Percentiles rank a stretch among this genome's conserved stretches.
These are phyloP conservation scores for Gliomastix tumulicola DNA, from an alignment of 2,329 filamentous ascomycete species.

Conservation along the genomic window DNA sequence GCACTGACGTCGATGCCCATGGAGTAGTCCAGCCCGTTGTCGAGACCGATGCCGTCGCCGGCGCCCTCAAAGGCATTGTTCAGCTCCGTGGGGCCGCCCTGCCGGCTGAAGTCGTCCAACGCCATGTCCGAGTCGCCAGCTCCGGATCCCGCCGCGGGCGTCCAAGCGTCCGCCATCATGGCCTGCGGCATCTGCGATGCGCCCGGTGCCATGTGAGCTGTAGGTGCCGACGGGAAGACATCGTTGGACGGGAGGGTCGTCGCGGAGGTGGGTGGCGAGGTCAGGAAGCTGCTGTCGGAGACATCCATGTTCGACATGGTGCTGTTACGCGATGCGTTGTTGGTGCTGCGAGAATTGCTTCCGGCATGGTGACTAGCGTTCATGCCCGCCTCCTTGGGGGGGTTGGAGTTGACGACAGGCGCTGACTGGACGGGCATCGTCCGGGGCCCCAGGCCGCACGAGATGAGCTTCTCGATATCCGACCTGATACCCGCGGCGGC, in stretches of 20 bases:
- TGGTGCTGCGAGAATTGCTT: no score
- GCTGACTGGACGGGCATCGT: slow-evolving; percentile 6
- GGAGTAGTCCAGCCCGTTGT: slow-evolving; percentile 31
- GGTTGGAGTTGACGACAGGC: background rate
- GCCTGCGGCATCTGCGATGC: slow-evolving; percentile 2
- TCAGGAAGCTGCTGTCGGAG: slow-evolving; percentile 9
- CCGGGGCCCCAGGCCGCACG: slow-evolving; percentile 28
- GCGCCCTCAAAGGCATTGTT: slow-evolving; percentile 44
- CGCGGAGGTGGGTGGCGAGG: background rate
- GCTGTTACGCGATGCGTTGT: no score
- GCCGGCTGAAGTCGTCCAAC: background rate
- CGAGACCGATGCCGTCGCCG: slow-evolving; percentile 37
- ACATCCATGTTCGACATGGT: slow-evolving; percentile 7
- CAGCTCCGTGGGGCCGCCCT: slow-evolving; percentile 24
- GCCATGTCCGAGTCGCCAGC: background rate
- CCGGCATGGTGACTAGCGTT: no score
- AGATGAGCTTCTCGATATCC: slow-evolving; percentile 45
- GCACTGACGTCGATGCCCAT: slow-evolving; percentile 32
- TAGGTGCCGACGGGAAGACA: no score
- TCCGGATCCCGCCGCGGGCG: background rate
- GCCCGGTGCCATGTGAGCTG: slow-evolving; percentile 5
- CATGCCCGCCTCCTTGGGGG: no score
- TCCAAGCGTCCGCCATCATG: slow-evolving; percentile 6
- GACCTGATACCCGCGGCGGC: slow-evolving; percentile 38
- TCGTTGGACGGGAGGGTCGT: no score